Percentiles rank a stretch among this genome's conserved stretches.
phyloP scores from a whole-genome alignment of 169 alveolate species.

The Cyclospora cayetanensis region DNA sequence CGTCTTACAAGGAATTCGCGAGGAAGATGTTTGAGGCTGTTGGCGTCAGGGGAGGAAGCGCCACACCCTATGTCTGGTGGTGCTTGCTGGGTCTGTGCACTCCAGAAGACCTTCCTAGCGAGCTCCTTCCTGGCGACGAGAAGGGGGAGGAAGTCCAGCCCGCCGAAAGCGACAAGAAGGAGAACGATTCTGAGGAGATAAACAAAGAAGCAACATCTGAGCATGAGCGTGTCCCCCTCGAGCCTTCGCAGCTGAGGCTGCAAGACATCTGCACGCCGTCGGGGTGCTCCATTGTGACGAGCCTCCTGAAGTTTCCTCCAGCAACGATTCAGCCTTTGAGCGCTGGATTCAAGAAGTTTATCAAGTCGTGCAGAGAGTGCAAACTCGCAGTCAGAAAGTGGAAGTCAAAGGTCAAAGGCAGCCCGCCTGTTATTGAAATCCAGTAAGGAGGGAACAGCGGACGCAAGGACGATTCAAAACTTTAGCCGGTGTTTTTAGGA shows the following conservation, averaged over 20 bases:
- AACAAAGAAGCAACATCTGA: background rate
- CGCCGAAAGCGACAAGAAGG: background rate
- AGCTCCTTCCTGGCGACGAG: background rate
- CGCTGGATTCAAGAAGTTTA: constrained; percentile 46
- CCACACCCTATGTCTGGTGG: background rate
- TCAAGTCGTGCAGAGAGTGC: background rate
- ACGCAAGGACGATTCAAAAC: no score
- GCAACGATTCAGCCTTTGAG: constrained; percentile 27
- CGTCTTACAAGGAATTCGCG: background rate
- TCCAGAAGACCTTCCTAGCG: background rate
- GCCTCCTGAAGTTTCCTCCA: constrained; percentile 22
- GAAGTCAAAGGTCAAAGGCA: background rate
- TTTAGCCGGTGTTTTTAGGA: no score
- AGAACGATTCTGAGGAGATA: background rate
- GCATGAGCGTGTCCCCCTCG: background rate
- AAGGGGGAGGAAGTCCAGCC: background rate
- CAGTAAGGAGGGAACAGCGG: background rate
- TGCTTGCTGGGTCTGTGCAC: background rate
- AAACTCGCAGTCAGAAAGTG: background rate
- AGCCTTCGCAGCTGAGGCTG: background rate
- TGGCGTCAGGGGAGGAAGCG: background rate
- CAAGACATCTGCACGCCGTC: constrained; percentile 23
- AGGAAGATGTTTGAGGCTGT: constrained; percentile 17
- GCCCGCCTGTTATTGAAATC: background rate
- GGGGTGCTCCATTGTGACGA: constrained; percentile 11